Base-by-base conservation (phyloP, 2,329 filamentous ascomycete species). In the Trichoderma citrinoviride region DNA sequence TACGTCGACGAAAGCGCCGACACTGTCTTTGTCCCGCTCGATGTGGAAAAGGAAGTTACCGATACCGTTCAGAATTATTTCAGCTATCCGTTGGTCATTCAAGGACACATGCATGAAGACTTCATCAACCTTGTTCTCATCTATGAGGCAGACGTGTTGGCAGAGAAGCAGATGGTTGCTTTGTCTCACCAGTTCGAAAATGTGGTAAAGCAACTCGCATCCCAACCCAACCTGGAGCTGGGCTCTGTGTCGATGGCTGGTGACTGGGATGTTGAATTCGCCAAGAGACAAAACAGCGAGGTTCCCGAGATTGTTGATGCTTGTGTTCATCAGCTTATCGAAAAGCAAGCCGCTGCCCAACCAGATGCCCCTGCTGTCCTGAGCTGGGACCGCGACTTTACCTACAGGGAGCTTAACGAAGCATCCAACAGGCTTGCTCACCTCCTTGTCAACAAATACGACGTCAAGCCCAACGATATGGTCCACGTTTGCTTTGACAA, bases 401-500 rank as follows among this genome's bases (percentile, higher is more conserved):
- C 58, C 2, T 66, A 66, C 37, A 43, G 29, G 27, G 44, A 66
- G n/a, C 58, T 66, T 1, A 49, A 57, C 19, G 40, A 44, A 23
- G 58, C 64, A 5, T 50, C 64, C 5, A 63, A 63, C 19, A 63
- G 64, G 33, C 58, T 66, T 10, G 64, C 57, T 7, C 58, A 66
- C 14, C 19, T 40, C 6, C 62, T 67, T 14, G 47, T 67, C n/a
- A 54, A 61, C 3, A 23, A 55, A 23, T 40, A 60, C n/a, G 6
- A 25, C 3, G 40, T 67, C 33, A 50, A 54, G 23, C 19, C 53
- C 12, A 29, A 60, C 23, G 66, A 67, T 3, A 7, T 67, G 2
- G 64, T 76, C 0, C 70, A 71, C 6, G 49, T 76, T 0, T 74
- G 70, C 52, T 74, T 75, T n/a, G 72, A 74, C 21, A 76, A 76